phyloP scores from a whole-genome alignment of 176 grass and related monocot genomes.

The Rhipidocladum racemiflorum region DNA sequence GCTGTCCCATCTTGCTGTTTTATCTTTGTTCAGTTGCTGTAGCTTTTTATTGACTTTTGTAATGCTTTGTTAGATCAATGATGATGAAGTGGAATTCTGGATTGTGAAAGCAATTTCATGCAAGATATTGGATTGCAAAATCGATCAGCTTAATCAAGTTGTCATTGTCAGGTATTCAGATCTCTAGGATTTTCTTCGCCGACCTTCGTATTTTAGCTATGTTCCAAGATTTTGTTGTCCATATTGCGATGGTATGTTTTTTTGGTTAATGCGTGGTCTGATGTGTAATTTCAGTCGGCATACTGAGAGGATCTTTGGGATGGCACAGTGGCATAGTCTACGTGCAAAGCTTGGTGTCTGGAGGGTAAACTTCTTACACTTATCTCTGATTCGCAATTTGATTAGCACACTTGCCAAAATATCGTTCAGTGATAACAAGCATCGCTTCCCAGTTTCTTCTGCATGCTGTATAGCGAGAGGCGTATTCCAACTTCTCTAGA shows the following conservation, averaged over 20 bases:
- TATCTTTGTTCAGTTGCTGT: neutral
- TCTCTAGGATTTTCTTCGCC: neutral
- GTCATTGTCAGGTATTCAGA: conserved; percentile 62
- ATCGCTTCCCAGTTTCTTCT: neutral
- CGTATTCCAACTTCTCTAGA: neutral
- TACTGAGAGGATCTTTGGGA: conserved; percentile 65
- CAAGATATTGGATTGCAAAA: conserved; percentile 79
- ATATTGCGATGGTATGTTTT: neutral
- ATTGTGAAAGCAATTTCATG: conserved; percentile 84
- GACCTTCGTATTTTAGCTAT: neutral
- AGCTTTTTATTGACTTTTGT: neutral
- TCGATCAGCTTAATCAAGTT: conserved; percentile 80
- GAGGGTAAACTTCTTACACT: conserved; percentile 55
- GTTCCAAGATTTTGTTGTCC: neutral
- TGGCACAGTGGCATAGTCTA: conserved; percentile 79
- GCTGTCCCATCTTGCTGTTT: neutral
- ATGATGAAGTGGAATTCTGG: conserved; percentile 90
- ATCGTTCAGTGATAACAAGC: neutral
- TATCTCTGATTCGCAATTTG: neutral
- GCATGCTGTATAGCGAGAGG: neutral
- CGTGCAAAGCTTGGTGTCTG: conserved; percentile 77
- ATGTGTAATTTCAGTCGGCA: conserved; percentile 55
- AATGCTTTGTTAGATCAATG: conserved; percentile 60
- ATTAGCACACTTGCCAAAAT: neutral
- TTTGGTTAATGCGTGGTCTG: conserved; percentile 7